A percentile compares a stretch with the other conserved stretches of the same genome.
These are phyloP conservation scores for Oryza australiensis DNA, from an alignment of 176 grass and related monocot genomes.

Conservation along the genomic window DNA sequence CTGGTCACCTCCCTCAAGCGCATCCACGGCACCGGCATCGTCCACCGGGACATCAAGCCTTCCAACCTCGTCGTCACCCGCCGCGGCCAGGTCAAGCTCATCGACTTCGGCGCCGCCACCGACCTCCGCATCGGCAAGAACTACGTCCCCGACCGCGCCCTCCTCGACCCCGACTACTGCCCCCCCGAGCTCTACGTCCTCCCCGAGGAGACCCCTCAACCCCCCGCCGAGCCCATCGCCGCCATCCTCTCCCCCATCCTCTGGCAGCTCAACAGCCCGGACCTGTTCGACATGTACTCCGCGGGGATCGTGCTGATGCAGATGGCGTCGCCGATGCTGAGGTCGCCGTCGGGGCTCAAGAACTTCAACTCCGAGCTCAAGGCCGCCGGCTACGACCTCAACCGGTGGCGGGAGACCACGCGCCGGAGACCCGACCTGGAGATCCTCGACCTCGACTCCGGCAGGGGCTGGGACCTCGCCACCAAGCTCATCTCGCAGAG, in stretches of 20 bases:
- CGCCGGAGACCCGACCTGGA: slow-evolving; percentile 63
- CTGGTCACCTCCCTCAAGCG: slow-evolving; percentile 83
- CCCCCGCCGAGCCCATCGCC: slow-evolving; percentile 83
- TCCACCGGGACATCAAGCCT: slow-evolving; percentile 93
- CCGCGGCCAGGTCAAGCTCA: slow-evolving; percentile 89
- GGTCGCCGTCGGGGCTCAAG: slow-evolving; percentile 65
- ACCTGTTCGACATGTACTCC: slow-evolving; percentile 99
- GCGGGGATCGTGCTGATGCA: slow-evolving; percentile 95
- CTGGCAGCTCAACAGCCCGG: slow-evolving; percentile 95
- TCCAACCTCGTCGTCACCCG: slow-evolving; percentile 88
- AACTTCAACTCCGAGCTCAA: slow-evolving; percentile 93
- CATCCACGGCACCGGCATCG: slow-evolving; percentile 90
- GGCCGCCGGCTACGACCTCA: slow-evolving; percentile 77
- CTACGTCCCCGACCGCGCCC: slow-evolving; percentile 70
- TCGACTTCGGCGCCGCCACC: slow-evolving; percentile 95
- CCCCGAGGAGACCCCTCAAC: slow-evolving; percentile 83
- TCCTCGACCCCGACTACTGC: slow-evolving; percentile 91
- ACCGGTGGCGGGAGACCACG: slow-evolving; percentile 65
- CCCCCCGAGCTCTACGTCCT: slow-evolving; percentile 95
- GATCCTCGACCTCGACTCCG: slow-evolving; percentile 75
- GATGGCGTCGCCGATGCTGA: slow-evolving; percentile 77
- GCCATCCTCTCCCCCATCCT: slow-evolving; percentile 93
- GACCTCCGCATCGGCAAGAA: slow-evolving; percentile 99
- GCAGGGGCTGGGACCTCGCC: slow-evolving; percentile 93
- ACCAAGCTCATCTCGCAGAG: slow-evolving; percentile 89